phyloP scores from a whole-genome alignment of 148 eudicot species.

The Rhododendron vialii region DNA sequence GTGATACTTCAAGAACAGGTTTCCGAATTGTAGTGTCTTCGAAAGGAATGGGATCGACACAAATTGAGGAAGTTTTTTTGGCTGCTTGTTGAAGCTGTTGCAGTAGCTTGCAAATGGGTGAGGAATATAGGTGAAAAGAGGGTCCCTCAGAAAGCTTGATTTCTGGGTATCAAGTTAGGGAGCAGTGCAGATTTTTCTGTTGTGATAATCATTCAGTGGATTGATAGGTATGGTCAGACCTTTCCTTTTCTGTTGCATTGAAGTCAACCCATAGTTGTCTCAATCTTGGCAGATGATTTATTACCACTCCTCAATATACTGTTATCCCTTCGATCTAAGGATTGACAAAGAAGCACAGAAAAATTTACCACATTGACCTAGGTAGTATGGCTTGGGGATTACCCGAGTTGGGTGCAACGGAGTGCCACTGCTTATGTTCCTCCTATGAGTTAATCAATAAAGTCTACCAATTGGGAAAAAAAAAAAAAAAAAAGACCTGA shows the following conservation, averaged over 20 bases:
- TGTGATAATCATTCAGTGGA: background rate
- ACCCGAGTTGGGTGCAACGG: too few species aligned
- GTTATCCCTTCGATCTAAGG: background rate
- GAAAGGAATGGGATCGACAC: background rate
- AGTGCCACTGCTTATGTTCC: too few species aligned
- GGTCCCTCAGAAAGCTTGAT: background rate
- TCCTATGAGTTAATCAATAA: too few species aligned
- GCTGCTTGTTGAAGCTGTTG: background rate
- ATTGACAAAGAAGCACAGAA: background rate
- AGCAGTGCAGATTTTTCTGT: background rate
- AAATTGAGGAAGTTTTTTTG: background rate
- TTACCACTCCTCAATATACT: background rate
- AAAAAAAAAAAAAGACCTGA: background rate
- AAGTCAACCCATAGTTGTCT: background rate
- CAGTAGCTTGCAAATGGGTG: background rate
- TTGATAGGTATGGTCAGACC: background rate
- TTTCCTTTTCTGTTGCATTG: background rate
- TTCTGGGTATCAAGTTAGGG: background rate
- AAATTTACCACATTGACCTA: background rate
- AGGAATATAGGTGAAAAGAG: background rate
- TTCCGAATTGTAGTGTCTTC: background rate
- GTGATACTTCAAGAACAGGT: background rate
- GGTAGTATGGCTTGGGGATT: background rate
- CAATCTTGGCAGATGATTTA: background rate
- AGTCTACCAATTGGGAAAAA: too few species aligned